Evolutionary conservation across 2,329 filamentous ascomycete genomes (phyloP), one percentile per base, ranked within the genome.

Genomic region (Neofusicoccum cordaticola): DNA sequence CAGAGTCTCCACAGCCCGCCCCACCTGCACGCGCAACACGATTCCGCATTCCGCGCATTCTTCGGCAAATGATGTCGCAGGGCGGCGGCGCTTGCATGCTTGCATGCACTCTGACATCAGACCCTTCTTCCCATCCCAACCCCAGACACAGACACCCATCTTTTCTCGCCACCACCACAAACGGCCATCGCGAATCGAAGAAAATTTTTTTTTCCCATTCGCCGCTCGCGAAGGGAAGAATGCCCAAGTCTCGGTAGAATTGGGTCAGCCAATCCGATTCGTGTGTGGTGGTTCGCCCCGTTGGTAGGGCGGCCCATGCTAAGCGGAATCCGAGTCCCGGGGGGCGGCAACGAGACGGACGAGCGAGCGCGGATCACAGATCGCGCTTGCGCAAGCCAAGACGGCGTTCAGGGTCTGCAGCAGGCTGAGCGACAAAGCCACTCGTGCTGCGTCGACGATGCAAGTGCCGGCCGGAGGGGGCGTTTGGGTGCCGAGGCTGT

Each of bases 341-440:
- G 12, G 6, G 9, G 22, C 12, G 37, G 34, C 9, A 37, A 52
- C 7, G 22, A 22, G 22, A 22, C 22, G 22, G 22, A 22, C 22
- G 34, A 5, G 3, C n/a, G 15, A n/a, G 34, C 31, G 50, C n/a
- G 50, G 42, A 35, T 60, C 41, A 37, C 27, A 37, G 56, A 60
- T 60, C 41, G 56, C 42, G 42, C 42, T 60, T 60, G 42, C 42
- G 42, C 41, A 45, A 45, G 53, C 53, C 39, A 58, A 58, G 39
- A 35, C 39, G 37, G 13, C 9, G 37, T 39, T 39, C 37, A 39
- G 37, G 37, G 37, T 39, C 37, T 39, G 2, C 35, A 12, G 2
- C 35, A 9, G 9, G 37, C 13, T 39, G 37, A 39, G 37, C 11
- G 8, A 39, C 4, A 39, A 39, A 39, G 22, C 22, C 22, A 22